Conservation (phyloP, 164 flowering plant genomes). For the Berberis vulgaris region DNA sequence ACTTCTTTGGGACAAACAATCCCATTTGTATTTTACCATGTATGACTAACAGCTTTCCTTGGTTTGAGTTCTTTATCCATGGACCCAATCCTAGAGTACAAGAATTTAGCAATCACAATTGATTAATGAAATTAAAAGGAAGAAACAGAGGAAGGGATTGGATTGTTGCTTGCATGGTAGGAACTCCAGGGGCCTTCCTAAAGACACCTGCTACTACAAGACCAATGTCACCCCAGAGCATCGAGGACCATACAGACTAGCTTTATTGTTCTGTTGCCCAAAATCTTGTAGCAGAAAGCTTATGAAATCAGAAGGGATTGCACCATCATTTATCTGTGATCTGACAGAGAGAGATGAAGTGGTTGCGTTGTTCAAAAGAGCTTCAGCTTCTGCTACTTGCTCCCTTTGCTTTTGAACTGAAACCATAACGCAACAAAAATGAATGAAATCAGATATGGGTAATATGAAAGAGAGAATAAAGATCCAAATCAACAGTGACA, state of each 20-base stretch:
- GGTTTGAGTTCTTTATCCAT: slow-evolving; percentile 71
- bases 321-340: slow-evolving; percentile 42
- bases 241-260: slow-evolving; percentile 9
- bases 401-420: slow-evolving; percentile 86
- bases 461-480: too few relatives aligned
- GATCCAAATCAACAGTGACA: too few relatives aligned
- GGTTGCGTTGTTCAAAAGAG: slow-evolving; percentile 61
- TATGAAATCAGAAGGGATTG: slow-evolving; percentile 60
- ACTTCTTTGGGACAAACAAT: slow-evolving; percentile 67
- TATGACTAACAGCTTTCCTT: slow-evolving; percentile 39
- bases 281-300: slow-evolving; percentile 35
- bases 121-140: neutral
- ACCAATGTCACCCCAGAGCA: slow-evolving; percentile 66
- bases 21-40: slow-evolving; percentile 33
- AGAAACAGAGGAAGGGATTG: too few relatives aligned
- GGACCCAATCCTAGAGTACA: slow-evolving; percentile 60
- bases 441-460: too few relatives aligned
- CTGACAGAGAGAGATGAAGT: slow-evolving; percentile 50
- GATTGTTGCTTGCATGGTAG: too few relatives aligned
- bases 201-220: slow-evolving; percentile 15
- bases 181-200: too few relatives aligned
- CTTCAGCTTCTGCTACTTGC: slow-evolving; percentile 96
- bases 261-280: slow-evolving; percentile 23
- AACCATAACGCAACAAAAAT: neutral
- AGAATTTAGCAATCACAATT: neutral